These are phyloP conservation scores for Diaporthe citrichinensis DNA, from an alignment of 2,329 filamentous ascomycete species.

Conservation along the genomic window DNA sequence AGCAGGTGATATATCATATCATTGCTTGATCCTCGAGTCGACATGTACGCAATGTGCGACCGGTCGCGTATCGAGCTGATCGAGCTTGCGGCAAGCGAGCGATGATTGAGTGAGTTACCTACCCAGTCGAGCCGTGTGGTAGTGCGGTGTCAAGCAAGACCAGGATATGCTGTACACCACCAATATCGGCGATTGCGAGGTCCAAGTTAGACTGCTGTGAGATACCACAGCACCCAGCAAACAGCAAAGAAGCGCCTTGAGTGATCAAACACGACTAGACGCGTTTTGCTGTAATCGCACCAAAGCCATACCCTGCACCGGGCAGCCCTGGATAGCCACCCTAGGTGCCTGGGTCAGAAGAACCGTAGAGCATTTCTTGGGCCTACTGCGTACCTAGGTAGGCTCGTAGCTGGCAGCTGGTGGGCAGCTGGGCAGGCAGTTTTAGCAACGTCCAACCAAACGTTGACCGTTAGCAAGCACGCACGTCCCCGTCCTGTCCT, in stretches of 20 bases:
- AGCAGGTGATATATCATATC: constrained; percentile 33
- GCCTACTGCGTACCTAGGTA: background rate
- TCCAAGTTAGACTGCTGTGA: background rate
- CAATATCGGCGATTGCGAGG: background rate
- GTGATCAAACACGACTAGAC: background rate
- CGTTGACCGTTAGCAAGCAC: constrained; percentile 13
- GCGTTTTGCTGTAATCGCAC: background rate
- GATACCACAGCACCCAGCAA: background rate
- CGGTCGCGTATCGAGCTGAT: constrained; percentile 29
- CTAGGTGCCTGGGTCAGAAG: background rate
- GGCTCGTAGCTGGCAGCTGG: background rate
- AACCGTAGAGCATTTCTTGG: background rate
- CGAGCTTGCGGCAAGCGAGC: background rate
- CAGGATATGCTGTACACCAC: background rate
- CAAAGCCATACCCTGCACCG: background rate
- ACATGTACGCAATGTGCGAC: background rate
- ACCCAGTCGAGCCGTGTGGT: background rate
- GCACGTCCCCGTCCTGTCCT: background rate
- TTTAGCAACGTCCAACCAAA: constrained; percentile 2
- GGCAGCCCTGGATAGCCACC: background rate
- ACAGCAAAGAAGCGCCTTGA: background rate
- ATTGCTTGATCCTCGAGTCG: background rate
- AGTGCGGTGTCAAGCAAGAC: background rate
- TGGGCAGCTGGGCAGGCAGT: background rate
- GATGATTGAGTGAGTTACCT: background rate